Conservation (phyloP, 805 yeast genomes). For the Zygosaccharomyces siamensis region DNA sequence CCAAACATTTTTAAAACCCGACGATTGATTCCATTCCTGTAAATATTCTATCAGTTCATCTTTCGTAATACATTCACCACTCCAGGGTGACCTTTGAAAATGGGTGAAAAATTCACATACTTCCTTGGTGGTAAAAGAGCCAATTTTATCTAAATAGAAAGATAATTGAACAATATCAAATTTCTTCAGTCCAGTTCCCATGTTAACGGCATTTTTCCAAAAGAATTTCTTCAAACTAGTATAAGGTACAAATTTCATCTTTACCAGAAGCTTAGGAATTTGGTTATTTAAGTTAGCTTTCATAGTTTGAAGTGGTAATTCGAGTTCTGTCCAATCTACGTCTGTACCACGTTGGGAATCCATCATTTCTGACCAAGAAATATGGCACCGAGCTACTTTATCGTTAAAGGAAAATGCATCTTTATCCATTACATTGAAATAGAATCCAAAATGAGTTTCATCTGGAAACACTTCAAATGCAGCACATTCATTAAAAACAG, state of each 20-base stretch:
- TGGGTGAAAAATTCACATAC: conserved; percentile 49
- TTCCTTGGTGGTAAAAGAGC: conserved; percentile 49
- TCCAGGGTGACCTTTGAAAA: conserved; percentile 45
- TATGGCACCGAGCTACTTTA: conserved; percentile 60
- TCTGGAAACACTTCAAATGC: conserved; percentile 69
- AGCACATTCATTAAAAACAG: conserved; percentile 73
- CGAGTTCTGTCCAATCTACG: conserved; percentile 27
- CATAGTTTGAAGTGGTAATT: conserved; percentile 37
- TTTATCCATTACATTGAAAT: conserved; percentile 74
- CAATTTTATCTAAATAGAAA: conserved; percentile 51
- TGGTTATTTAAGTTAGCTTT: conserved; percentile 9
- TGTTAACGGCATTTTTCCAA: conserved; percentile 57
- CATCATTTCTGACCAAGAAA: conserved; percentile 49
- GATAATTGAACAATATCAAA: conserved; percentile 52
- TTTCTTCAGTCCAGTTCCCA: conserved; percentile 40
- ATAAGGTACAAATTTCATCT: conserved; percentile 66
- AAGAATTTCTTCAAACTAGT: conserved; percentile 56
- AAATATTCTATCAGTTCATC: conserved; percentile 45
- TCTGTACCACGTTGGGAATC: conserved; percentile 28
- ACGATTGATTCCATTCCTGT: conserved; percentile 37
- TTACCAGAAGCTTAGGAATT: conserved; percentile 50
- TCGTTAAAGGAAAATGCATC: conserved; percentile 83
- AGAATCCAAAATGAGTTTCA: conserved; percentile 62
- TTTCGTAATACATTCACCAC: conserved; percentile 45
- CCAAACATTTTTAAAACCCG: conserved; percentile 46